These are phyloP conservation scores for Fraxinus pennsylvanica DNA, from an alignment of 257 asterid genomes.

Conservation along the genomic window DNA sequence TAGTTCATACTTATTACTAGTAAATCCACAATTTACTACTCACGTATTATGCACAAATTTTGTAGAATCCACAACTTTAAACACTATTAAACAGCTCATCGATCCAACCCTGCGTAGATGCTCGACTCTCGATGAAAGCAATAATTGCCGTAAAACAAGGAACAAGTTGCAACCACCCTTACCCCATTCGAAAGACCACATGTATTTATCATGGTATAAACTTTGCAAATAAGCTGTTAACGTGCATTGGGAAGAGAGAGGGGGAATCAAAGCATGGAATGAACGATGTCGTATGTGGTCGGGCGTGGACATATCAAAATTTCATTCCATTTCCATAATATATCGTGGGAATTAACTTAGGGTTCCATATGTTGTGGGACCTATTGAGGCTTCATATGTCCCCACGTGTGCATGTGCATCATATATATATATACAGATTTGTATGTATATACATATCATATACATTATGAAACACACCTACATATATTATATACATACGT, in stretches of 20 bases:
- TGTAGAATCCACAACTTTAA: no score
- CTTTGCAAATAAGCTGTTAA: neutral
- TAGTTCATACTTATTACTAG: no score
- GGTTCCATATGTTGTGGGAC: slow-evolving; percentile 5
- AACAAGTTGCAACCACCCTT: neutral
- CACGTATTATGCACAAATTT: no score
- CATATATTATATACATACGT: neutral
- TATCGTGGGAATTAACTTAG: slow-evolving; percentile 11
- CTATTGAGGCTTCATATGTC: neutral
- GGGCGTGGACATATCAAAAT: slow-evolving; percentile 24
- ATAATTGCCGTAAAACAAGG: no score
- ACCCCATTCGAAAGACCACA: neutral
- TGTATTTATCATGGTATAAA: neutral
- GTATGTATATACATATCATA: neutral
- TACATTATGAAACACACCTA: neutral
- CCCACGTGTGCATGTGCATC: slow-evolving; percentile 21
- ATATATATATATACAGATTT: no score
- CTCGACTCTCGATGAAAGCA: no score
- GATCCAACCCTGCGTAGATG: no score
- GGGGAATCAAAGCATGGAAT: slow-evolving; percentile 38
- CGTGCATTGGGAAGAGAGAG: slow-evolving; percentile 30
- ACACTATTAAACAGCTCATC: no score
- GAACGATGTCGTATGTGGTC: slow-evolving; percentile 48
- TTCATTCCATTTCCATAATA: neutral
- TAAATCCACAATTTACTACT: no score